Conservation (phyloP, 257 asterid genomes). For the Henckelia pumila region DNA sequence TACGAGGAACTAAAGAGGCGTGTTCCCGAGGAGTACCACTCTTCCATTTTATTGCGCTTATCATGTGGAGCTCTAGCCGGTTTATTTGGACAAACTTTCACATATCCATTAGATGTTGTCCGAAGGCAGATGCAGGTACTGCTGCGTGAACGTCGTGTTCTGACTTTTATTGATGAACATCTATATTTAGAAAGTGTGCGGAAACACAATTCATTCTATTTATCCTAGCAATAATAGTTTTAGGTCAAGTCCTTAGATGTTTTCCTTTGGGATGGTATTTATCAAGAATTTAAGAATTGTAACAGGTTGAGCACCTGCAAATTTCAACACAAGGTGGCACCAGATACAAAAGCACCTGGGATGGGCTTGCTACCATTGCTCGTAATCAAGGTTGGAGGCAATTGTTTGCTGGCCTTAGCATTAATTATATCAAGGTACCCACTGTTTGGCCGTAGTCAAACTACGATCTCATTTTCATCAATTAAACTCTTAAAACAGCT, state of each 20-base stretch:
- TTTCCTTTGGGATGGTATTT: not conserved
- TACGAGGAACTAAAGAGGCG: slow-evolving; percentile 81
- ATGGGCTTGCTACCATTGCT: slow-evolving; percentile 61
- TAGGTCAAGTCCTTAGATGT: not conserved
- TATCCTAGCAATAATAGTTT: not conserved
- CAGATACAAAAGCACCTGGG: slow-evolving; percentile 59
- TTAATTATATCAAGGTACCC: slow-evolving; percentile 86
- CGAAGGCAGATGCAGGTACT: slow-evolving; percentile 97
- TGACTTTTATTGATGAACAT: too few species aligned
- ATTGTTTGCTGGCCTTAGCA: slow-evolving; percentile 89
- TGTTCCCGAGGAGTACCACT: slow-evolving; percentile 84
- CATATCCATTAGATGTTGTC: slow-evolving; percentile 93
- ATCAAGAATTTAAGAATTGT: not conserved
- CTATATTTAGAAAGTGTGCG: not conserved
- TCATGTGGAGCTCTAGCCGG: slow-evolving; percentile 98
- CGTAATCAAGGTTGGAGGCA: slow-evolving; percentile 88
- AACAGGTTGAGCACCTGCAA: slow-evolving; percentile 83
- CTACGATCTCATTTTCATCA: not conserved
- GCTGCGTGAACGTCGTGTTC: not conserved
- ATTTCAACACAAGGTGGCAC: slow-evolving; percentile 44
- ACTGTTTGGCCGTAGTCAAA: not conserved
- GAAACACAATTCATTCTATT: not conserved
- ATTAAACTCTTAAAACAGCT: not conserved
- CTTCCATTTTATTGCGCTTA: slow-evolving; percentile 68
- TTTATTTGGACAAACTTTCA: slow-evolving; percentile 89